phyloP scores from a whole-genome alignment of 2,329 filamentous ascomycete genomes.

The Herpotrichia juniperi region DNA sequence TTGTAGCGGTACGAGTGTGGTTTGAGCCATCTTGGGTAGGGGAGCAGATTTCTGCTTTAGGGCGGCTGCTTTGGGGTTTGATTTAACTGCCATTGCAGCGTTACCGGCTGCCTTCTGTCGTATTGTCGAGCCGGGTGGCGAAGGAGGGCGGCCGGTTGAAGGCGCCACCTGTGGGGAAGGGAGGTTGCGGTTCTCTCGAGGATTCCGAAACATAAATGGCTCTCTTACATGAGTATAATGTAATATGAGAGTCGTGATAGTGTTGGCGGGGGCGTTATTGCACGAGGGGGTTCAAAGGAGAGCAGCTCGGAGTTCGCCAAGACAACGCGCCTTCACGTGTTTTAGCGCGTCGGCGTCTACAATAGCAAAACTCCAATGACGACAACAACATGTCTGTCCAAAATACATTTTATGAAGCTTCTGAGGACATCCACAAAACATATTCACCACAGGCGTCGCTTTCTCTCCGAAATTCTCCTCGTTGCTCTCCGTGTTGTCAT shows the following conservation, averaged over 20 bases:
- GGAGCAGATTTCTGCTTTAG: slow-evolving; percentile 21
- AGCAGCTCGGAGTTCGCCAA: background rate
- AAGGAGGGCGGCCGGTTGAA: slow-evolving; percentile 59
- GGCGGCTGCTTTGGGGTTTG: slow-evolving; percentile 25
- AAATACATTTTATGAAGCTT: too few relatives aligned
- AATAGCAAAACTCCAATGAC: too few relatives aligned
- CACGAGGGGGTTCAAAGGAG: background rate
- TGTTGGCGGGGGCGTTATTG: background rate
- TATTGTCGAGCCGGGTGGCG: slow-evolving; percentile 50
- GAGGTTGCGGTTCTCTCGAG: slow-evolving; percentile 53
- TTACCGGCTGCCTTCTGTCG: too few relatives aligned
- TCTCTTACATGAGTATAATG: background rate
- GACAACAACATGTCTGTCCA: too few relatives aligned
- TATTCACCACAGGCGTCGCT: too few relatives aligned
- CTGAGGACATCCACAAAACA: too few relatives aligned
- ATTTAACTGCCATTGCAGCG: slow-evolving; percentile 27
- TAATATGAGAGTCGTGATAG: background rate
- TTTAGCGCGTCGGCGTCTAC: background rate
- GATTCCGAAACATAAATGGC: slow-evolving; percentile 60
- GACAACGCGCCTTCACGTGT: background rate
- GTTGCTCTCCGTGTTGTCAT: too few relatives aligned
- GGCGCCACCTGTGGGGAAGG: slow-evolving; percentile 45
- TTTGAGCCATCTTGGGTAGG: slow-evolving; percentile 38
- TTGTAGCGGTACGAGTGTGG: slow-evolving; percentile 37
- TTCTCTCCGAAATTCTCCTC: too few relatives aligned